phyloP scores from a whole-genome alignment of 2,329 filamentous ascomycete species.

The Hawksworthiomyces lignivorus region DNA sequence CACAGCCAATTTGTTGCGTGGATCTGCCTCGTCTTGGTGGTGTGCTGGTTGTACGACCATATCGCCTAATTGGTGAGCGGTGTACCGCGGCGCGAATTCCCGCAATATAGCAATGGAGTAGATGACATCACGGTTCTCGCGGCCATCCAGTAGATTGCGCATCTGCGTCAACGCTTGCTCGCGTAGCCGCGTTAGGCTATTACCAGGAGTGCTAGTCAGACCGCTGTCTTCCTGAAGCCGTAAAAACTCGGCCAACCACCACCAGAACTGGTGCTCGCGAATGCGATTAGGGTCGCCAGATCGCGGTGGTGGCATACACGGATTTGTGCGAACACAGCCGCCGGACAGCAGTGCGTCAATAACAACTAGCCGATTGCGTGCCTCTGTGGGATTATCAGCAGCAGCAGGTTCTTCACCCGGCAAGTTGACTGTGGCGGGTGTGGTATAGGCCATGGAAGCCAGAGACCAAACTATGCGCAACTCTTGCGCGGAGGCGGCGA shows the following conservation, averaged over 20 bases:
- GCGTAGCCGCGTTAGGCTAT: slow-evolving; percentile 39
- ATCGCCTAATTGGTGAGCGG: slow-evolving; percentile 22
- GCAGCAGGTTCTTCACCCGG: slow-evolving; percentile 32
- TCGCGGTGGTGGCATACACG: slow-evolving; percentile 41
- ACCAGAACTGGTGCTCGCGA: slow-evolving; percentile 76
- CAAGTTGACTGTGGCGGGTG: slow-evolving; percentile 27
- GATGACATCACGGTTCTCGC: slow-evolving; percentile 82
- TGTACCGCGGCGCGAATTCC: slow-evolving; percentile 60
- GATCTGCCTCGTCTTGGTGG: slow-evolving; percentile 58
- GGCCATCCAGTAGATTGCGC: slow-evolving; percentile 65
- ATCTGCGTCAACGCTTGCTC: slow-evolving; percentile 59
- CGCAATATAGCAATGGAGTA: slow-evolving; percentile 81
- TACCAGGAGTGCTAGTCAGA: slow-evolving; percentile 40
- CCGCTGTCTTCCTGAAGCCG: slow-evolving; percentile 43
- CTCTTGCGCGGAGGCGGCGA: slow-evolving; percentile 47
- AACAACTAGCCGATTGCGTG: slow-evolving; percentile 63
- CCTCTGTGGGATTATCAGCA: slow-evolving; percentile 54
- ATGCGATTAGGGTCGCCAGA: slow-evolving; percentile 45
- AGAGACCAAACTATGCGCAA: slow-evolving; percentile 54
- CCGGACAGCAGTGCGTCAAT: slow-evolving; percentile 72
- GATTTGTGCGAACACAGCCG: slow-evolving; percentile 53
- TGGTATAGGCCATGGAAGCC: slow-evolving; percentile 39
- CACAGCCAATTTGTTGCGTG: slow-evolving; percentile 58
- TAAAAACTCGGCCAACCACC: slow-evolving; percentile 64
- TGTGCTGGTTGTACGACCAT: slow-evolving; percentile 40